Base-by-base conservation (phyloP, 2,329 filamentous ascomycete genomes). In the Westerdykella ornata region DNA sequence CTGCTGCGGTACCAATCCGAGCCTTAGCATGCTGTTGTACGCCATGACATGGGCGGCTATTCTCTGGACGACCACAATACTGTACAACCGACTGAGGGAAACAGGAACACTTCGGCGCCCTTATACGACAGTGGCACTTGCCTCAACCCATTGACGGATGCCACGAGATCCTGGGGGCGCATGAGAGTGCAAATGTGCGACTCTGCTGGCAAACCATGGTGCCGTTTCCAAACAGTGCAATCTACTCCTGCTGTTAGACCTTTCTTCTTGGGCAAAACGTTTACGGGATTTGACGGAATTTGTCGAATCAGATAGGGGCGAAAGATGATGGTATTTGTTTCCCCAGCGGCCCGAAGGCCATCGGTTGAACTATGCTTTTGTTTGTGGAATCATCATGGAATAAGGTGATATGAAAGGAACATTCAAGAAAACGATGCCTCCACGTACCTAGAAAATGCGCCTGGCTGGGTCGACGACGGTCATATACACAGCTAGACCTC, bases 321-420 rank as follows among this genome's bases (percentile, higher is more conserved):
- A 68, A 68, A 67, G 65, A 68, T 63, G 58, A 57, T 60, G 58
- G 48, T 45, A 54, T 60, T 47, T 59, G 53, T 63, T 51, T 66
- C 63, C 63, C 57, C 66, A 68, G 51, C 47, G 55, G 53, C 54
- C 59, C 46, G 43, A 49, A 54, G 55, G 55, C 60, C 60, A 47
- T 68, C 62, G 63, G 66, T 55, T 68, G 65, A 68, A 68, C 64
- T 67, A 68, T 68, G 63, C 65, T 61, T 67, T 61, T 3, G 54
- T 57, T 52, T 56, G 48, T 52, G 51, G 44, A 54, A 61, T 67
- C 61, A 68, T 68, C 63, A 67, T 51, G 41, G 47, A 54, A 57
- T 41, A 38, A 41, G 28, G 38, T 31, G 42, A 35, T 17, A 29
- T 17, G 38, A 38, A 36, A 39, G 38, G 46, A 14, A 43, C n/a